Conservation (phyloP, 2,329 filamentous ascomycete genomes). For the Helotiales sp. region DNA sequence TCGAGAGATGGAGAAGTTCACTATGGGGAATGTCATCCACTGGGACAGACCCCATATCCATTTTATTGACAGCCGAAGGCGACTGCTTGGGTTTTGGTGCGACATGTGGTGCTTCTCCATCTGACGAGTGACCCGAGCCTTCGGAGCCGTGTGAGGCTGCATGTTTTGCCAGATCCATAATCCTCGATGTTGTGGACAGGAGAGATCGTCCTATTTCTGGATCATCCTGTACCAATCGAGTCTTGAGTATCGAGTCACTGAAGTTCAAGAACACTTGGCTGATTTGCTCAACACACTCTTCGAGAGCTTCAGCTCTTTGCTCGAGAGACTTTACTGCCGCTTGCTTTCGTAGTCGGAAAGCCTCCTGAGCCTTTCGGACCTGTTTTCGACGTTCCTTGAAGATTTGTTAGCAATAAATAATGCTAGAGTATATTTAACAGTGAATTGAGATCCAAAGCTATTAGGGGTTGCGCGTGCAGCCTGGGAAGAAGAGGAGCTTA, state of each 20-base stretch:
- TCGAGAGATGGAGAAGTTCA: neutral
- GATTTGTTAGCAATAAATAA: neutral
- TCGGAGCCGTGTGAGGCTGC: neutral
- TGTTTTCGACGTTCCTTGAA: slow-evolving; percentile 11
- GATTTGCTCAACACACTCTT: slow-evolving; percentile 11
- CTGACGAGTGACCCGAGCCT: neutral
- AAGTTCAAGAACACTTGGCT: slow-evolving; percentile 15
- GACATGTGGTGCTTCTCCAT: neutral
- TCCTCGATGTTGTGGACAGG: slow-evolving; percentile 2
- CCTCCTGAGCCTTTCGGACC: slow-evolving; percentile 12
- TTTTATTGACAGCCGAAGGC: too few species aligned
- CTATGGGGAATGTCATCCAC: neutral
- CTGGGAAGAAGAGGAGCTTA: too few species aligned
- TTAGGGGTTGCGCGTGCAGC: too few species aligned
- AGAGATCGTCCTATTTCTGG: neutral
- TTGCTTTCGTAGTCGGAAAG: slow-evolving; percentile 9
- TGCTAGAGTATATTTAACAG: too few species aligned
- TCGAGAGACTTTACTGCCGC: slow-evolving; percentile 6
- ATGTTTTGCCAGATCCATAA: slow-evolving; percentile 5
- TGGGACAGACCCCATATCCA: too few species aligned
- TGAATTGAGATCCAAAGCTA: too few species aligned
- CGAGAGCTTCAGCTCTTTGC: slow-evolving; percentile 2
- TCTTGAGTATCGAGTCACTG: slow-evolving; percentile 9
- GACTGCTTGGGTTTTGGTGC: neutral
- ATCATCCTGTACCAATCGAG: neutral